Conservation (phyloP, 2,329 filamentous ascomycete species). For the Botrytis porri region DNA sequence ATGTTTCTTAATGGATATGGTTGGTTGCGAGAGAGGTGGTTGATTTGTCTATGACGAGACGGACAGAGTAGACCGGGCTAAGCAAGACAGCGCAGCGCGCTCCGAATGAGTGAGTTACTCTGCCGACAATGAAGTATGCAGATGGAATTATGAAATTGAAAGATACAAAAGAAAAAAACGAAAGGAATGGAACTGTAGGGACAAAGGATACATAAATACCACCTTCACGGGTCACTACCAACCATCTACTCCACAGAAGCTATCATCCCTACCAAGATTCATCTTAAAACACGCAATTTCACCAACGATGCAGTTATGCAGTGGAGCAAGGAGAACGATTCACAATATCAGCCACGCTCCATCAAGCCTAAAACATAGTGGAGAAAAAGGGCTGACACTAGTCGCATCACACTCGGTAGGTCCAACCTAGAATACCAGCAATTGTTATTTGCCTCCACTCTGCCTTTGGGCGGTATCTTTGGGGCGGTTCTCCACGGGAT, state of each 20-base stretch:
- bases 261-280: conserved; percentile 11
- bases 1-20: not conserved
- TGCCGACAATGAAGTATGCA: not conserved
- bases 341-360: not conserved
- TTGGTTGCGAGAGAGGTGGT: not conserved
- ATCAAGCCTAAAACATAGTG: conserved; percentile 7
- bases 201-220: not conserved
- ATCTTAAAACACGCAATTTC: not conserved
- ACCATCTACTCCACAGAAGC: conserved; percentile 1
- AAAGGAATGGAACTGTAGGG: not conserved
- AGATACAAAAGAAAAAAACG: not conserved
- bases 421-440: conserved; percentile 5
- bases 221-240: not conserved
- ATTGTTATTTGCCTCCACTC: conserved; percentile 8
- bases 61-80: not conserved
- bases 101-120: conserved; percentile 5
- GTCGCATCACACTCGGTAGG: not conserved
- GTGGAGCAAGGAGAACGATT: conserved; percentile 5
- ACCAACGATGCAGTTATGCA: conserved; percentile 1
- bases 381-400: conserved; percentile 12
- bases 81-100: not conserved
- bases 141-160: not conserved
- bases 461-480: not conserved
- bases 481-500: conserved; percentile 2
- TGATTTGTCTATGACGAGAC: not conserved